Percentiles rank a stretch among this genome's conserved stretches.
Conservation (phyloP, 225 moss, liverwort and hornwort species). For the Polytrichum formosum region DNA sequence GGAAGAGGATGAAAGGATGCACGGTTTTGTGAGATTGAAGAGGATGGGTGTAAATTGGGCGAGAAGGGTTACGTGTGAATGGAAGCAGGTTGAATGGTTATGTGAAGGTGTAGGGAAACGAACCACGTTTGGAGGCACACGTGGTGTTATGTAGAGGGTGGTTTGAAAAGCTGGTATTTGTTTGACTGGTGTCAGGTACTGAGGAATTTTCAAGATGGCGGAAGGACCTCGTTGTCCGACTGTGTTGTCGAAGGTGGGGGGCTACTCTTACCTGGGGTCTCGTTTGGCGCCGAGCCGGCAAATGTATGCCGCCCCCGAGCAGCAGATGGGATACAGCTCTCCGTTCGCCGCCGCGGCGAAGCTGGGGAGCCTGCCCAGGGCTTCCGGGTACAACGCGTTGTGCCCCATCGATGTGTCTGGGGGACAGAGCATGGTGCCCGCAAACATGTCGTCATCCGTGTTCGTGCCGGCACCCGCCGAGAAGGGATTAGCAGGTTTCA, state of each 20-base stretch:
- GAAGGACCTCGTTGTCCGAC: conserved; percentile 37
- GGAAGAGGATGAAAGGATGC: no score
- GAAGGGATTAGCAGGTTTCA: conserved; percentile 31
- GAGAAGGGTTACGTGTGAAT: no score
- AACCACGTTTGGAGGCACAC: no score
- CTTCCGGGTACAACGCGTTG: conserved; percentile 34
- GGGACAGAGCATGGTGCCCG: conserved; percentile 30
- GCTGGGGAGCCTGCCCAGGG: conserved; percentile 15
- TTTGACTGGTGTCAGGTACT: background rate
- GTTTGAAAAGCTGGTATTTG: no score
- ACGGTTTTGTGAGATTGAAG: no score
- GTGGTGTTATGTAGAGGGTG: no score
- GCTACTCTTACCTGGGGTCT: conserved; percentile 48
- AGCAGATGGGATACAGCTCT: conserved; percentile 17
- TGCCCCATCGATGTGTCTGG: conserved; percentile 43
- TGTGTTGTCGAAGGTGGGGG: conserved; percentile 38
- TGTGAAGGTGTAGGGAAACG: no score
- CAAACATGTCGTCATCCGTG: conserved; percentile 8
- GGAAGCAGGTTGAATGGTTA: no score
- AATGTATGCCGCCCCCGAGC: conserved; percentile 16
- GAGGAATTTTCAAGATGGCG: conserved; percentile 17
- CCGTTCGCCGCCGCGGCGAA: conserved; percentile 11
- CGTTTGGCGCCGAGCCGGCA: conserved; percentile 33
- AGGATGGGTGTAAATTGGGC: no score
- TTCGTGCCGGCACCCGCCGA: conserved; percentile 40